These are phyloP conservation scores for Inosperma sp. DNA, from an alignment of 768 basidiomycete species.

Conservation along the genomic window DNA sequence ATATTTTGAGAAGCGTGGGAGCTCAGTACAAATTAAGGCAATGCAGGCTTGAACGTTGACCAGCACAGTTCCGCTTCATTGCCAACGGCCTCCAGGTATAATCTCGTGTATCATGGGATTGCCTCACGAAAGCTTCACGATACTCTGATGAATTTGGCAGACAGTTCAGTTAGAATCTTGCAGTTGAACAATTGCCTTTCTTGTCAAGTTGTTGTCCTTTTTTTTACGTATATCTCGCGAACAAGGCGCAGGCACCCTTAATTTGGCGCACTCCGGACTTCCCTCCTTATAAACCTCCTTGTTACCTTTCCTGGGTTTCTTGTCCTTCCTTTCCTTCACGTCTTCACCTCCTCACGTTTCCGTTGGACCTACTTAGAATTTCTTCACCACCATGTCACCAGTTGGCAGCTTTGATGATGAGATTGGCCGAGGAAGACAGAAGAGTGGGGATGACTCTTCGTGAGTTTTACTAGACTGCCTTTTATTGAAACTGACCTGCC, in stretches of 20 bases:
- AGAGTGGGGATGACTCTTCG: constrained; percentile 29
- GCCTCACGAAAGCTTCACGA: no score
- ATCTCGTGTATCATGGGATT: no score
- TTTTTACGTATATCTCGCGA: no score
- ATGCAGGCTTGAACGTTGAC: neutral
- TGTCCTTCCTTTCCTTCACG: no score
- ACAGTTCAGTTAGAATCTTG: neutral
- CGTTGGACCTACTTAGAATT: neutral
- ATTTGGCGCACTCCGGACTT: no score
- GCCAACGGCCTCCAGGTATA: no score
- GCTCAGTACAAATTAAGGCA: neutral
- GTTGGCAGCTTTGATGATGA: constrained; percentile 26
- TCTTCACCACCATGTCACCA: neutral
- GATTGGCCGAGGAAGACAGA: constrained; percentile 36
- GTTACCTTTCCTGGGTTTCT: no score
- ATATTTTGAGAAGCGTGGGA: constrained; percentile 11
- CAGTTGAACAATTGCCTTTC: constrained; percentile 14
- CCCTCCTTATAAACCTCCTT: no score
- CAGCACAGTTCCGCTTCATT: no score
- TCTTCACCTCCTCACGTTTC: neutral
- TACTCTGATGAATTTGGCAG: neutral
- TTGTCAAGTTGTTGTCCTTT: constrained; percentile 3
- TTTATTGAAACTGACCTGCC: neutral
- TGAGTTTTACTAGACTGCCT: constrained; percentile 19
- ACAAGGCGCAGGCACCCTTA: no score